Base-by-base conservation (phyloP, 2,329 filamentous ascomycete genomes). In the Chaetomiaceae sp. region DNA sequence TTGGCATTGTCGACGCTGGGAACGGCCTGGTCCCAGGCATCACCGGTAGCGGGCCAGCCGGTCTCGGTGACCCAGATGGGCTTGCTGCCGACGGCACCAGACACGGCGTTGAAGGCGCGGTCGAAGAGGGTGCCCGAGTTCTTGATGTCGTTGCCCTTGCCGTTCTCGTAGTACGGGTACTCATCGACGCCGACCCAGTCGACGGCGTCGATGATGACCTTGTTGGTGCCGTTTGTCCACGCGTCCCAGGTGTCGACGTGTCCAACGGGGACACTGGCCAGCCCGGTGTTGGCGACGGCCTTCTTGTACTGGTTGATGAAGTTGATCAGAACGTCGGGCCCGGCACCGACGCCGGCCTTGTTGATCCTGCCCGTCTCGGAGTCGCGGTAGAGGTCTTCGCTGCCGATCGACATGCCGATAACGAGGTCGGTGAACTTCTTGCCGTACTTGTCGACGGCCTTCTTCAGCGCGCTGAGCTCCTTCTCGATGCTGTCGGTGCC, bases 221-320 rank as follows among this genome's bases (percentile, higher is more conserved):
- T 74, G 71, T 84, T 85, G 62, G 74, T 75, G 51, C 65, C 55
- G 67, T 86, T 78, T 41, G 76, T 72, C 79, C 79, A 83, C 41
- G 73, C 75, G 39, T 81, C 81, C 78, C 81, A 85, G 46, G 83
- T 86, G 67, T 87, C 83, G 58, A 86, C 83, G 66, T 86, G 83
- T 21, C 82, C 82, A 55, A 84, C 70, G 44, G 79, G 73, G 53
- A 74, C 69, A 44, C 71, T 72, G 65, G 72, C 57, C 16, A 78
- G 68, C 14, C 66, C 51, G 14, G 65, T 70, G 59, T 62, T 61
- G 43, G 74, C 63, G 60, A 89, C 80, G 49, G 78, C 74, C 53
- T 72, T 69, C 61, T 79, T 78, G 66, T 81, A 83, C 65, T 84
- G 74, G 51, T 74, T 66, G 70, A 90, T 87, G 72, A 86, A 89